Evolutionary conservation across 352 stramenopile species (phyloP).

Genomic region (Pythium biforme): DNA sequence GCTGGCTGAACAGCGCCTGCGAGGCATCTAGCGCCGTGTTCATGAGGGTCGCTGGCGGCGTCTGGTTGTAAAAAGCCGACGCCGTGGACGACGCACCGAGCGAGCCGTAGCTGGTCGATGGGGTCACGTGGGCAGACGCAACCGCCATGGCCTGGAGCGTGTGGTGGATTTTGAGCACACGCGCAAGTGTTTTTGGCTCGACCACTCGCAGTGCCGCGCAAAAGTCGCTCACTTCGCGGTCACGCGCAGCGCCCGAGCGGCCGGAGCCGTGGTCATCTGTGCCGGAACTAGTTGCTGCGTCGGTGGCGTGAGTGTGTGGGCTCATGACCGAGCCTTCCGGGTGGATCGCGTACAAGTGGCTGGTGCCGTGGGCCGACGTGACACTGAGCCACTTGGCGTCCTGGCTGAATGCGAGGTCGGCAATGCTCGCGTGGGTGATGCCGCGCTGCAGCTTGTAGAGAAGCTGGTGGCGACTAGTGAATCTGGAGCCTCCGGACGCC

Average conservation of each 20-base stretch:
- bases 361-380: constrained; percentile 82
- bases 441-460: constrained; percentile 87
- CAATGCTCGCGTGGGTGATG: constrained; percentile 85
- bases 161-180: constrained; percentile 78
- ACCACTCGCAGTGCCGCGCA: constrained; percentile 61
- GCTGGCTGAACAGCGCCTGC: constrained; percentile 64
- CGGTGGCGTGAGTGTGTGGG: constrained; percentile 62
- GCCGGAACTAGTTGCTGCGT: constrained; percentile 11
- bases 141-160: constrained; percentile 36
- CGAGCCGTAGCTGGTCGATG: constrained; percentile 31
- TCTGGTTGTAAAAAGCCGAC: constrained; percentile 21
- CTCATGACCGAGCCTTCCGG: constrained; percentile 68
- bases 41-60: constrained; percentile 39
- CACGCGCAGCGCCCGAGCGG: not conserved
- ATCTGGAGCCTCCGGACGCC: not conserved
- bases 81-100: constrained; percentile 13
- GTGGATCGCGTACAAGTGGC: constrained; percentile 81
- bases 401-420: constrained; percentile 77
- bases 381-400: constrained; percentile 87
- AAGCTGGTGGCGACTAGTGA: constrained; percentile 40
- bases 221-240: constrained; percentile 68
- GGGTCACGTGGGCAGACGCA: constrained; percentile 19
- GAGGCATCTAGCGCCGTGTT: constrained; percentile 65
- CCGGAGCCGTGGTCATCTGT: not conserved
- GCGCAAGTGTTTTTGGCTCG: constrained; percentile 61